These are phyloP conservation scores for Pisolithus tinctorius DNA, from an alignment of 768 basidiomycete species.

Conservation along the genomic window DNA sequence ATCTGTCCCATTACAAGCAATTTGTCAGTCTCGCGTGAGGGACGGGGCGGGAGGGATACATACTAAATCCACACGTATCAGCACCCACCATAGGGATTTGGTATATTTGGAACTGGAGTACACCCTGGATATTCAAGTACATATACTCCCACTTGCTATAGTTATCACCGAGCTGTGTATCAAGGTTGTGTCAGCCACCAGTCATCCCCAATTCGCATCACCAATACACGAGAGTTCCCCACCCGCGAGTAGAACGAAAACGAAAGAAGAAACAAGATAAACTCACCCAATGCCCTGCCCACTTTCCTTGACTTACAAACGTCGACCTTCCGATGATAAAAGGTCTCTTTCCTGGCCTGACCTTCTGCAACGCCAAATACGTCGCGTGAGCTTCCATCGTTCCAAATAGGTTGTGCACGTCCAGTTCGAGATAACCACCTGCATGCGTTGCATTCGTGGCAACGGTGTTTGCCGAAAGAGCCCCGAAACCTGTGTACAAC, in stretches of 20 bases:
- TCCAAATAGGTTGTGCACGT: slow-evolving; percentile 67
- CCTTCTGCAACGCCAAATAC: slow-evolving; percentile 46
- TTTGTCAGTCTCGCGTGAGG: background rate
- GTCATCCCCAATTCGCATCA: background rate
- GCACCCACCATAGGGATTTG: slow-evolving; percentile 85
- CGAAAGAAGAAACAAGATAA: background rate
- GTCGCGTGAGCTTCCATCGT: slow-evolving; percentile 66
- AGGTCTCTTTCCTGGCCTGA: slow-evolving; percentile 55
- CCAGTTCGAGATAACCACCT: slow-evolving; percentile 54
- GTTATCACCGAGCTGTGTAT: slow-evolving; percentile 63
- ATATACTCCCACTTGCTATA: slow-evolving; percentile 70
- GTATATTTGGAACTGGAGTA: slow-evolving; percentile 79
- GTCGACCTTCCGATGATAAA: slow-evolving; percentile 68
- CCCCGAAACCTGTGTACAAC: slow-evolving; percentile 37
- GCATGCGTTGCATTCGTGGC: slow-evolving; percentile 69
- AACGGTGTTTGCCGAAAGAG: slow-evolving; percentile 47
- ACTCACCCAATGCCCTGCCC: slow-evolving; percentile 66
- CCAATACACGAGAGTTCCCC: background rate
- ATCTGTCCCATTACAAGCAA: slow-evolving; percentile 6
- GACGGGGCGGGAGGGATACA: background rate
- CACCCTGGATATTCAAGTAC: slow-evolving; percentile 62
- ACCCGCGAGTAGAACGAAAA: background rate
- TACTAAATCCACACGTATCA: slow-evolving; percentile 44
- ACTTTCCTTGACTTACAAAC: slow-evolving; percentile 60
- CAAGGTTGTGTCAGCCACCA: background rate